A percentile compares a stretch with the other conserved stretches of the same genome.
These are phyloP conservation scores for Phytophthora melonis DNA, from an alignment of 352 stramenopile species.

Conservation along the genomic window DNA sequence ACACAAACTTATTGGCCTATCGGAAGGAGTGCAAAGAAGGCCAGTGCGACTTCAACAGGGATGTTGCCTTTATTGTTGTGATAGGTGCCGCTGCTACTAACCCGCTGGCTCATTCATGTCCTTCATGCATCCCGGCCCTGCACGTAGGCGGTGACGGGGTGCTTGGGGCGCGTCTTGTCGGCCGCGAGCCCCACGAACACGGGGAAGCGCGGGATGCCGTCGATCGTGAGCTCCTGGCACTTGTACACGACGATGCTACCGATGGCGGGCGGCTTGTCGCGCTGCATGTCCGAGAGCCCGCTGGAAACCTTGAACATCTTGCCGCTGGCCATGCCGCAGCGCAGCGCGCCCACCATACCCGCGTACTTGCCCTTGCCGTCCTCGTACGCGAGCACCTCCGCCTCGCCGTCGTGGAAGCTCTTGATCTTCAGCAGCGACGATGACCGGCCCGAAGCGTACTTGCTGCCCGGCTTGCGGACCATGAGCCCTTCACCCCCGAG, in stretches of 20 bases:
- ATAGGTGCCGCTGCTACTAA: too few relatives aligned
- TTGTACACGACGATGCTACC: constrained; percentile 85
- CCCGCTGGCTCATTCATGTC: too few relatives aligned
- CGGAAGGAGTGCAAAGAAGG: constrained; percentile 6
- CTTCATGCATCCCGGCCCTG: constrained; percentile 2
- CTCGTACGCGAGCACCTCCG: constrained; percentile 69
- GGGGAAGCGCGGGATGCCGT: constrained; percentile 76
- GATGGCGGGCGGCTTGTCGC: constrained; percentile 51
- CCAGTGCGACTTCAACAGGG: constrained; percentile 16
- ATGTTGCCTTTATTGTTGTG: too few relatives aligned
- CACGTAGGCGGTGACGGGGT: constrained; percentile 60
- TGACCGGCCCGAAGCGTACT: constrained; percentile 58
- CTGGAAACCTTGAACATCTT: constrained; percentile 82
- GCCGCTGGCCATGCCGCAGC: constrained; percentile 66
- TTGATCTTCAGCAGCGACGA: constrained; percentile 82
- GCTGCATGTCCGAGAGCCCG: constrained; percentile 68
- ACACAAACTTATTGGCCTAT: too few relatives aligned
- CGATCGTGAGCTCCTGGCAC: constrained; percentile 80
- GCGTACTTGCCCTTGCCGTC: constrained; percentile 76
- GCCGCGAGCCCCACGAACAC: constrained; percentile 69
- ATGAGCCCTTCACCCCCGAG: constrained; percentile 74
- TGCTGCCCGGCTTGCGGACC: constrained; percentile 66
- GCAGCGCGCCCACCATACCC: constrained; percentile 64
- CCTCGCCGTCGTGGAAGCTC: constrained; percentile 79
- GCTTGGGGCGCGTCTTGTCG: constrained; percentile 60